Base-by-base conservation (phyloP, 495 filamentous ascomycete genomes). In the Penicillium tannophilum region DNA sequence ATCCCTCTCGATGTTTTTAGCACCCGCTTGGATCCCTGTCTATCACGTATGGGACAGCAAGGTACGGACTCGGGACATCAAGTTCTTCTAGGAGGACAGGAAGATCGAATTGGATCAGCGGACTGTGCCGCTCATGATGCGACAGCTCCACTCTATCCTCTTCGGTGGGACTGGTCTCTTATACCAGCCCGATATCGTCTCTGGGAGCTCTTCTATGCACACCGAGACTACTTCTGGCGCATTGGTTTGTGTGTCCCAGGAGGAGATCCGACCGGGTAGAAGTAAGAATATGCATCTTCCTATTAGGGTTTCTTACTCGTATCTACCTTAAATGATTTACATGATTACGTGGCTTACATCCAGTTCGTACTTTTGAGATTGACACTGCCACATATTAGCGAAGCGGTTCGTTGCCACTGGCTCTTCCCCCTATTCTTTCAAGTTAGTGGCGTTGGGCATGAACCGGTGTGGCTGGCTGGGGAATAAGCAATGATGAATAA, bases 171-270 rank as follows among this genome's bases (percentile, higher is more conserved):
- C 16, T 75, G 78, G 60, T 73, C 75, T 54, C 60, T 73, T 26
- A 70, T 92, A 19, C 89, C 90, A 16, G 70, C 81, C 10, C 74
- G 85, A 46, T 87, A 86, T 62, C 87, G 87, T 68, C 80, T 93
- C 10, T 94, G 95, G 90, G 85, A 96, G 76, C 75, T 96, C n/a
- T 89, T 97, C 70, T 92, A 92, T 76, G 88, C 93, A 16, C 94
- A 98, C 76, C 79, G 94, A 53, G 94, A 98, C 73, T 98, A 98
- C 68, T 98, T 98, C 70, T 94, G 92, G 89, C 76, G 94, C 33
- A 66, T 98, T 58, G 94, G 94, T 0, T 74, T 98, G 44, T 98
- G 94, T 76, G 78, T 97, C 6, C 93, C 93, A 3, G 89, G 89
- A 5, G 90, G 90, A 2, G 91, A 92, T 73, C 87, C 87, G 28